Percentiles rank a stretch among this genome's conserved stretches.
phyloP scores from a whole-genome alignment of 2,329 filamentous ascomycete genomes.

The Talaromyces atroroseus region DNA sequence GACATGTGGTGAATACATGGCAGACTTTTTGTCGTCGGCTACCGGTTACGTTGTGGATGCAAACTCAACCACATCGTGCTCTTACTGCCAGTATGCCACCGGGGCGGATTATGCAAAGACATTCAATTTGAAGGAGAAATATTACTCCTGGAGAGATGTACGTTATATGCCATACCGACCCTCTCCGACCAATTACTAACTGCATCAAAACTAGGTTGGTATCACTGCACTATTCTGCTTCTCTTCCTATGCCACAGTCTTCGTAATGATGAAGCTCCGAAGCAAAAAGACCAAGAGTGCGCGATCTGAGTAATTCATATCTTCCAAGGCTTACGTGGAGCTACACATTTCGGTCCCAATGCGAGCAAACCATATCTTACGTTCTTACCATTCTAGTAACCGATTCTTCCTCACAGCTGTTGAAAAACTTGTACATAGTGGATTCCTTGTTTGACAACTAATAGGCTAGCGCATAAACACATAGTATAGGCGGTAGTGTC shows the following conservation, averaged over 20 bases:
- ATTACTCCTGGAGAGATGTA: conserved; percentile 35
- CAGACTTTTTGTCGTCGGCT: conserved; percentile 23
- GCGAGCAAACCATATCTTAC: too few species aligned
- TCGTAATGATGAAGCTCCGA: conserved; percentile 46
- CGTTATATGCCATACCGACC: conserved; percentile 13
- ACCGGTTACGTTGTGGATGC: conserved; percentile 27
- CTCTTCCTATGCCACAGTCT: conserved; percentile 40
- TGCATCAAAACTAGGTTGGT: conserved; percentile 22
- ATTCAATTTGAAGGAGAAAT: conserved; percentile 29
- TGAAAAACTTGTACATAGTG: neutral
- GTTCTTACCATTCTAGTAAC: too few species aligned
- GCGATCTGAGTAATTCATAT: conserved; percentile 22
- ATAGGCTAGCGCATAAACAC: neutral
- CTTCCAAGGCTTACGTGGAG: neutral
- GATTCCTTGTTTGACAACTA: neutral
- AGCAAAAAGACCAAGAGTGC: conserved; percentile 46
- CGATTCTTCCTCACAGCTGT: too few species aligned
- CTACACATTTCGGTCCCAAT: neutral
- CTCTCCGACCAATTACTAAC: neutral
- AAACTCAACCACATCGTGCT: conserved; percentile 23
- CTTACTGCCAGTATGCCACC: conserved; percentile 27
- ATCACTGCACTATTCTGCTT: conserved; percentile 43
- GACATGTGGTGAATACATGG: conserved; percentile 32
- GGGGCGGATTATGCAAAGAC: conserved; percentile 31
- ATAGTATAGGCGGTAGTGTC: neutral